A percentile compares a stretch with the other conserved stretches of the same genome.
Conservation (phyloP, 139 green algal genomes). For the Tetraselmis chui region DNA sequence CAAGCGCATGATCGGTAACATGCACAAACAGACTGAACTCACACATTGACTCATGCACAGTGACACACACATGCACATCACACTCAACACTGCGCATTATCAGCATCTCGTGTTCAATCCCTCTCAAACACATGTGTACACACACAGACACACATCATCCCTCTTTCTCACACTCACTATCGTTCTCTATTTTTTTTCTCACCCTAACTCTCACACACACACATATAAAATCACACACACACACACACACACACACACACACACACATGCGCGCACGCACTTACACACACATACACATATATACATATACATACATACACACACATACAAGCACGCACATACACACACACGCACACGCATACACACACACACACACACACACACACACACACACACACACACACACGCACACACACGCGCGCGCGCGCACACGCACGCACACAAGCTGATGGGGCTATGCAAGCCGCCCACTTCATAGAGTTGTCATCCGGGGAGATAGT, state of each 20-base stretch:
- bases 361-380: slow-evolving; percentile 13
- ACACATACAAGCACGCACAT: slow-evolving; percentile 8
- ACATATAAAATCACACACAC: slow-evolving; percentile 8
- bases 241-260: slow-evolving; percentile 13
- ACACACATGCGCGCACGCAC: slow-evolving; percentile 7
- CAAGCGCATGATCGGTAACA: neutral
- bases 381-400: slow-evolving; percentile 13
- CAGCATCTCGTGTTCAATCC: neutral
- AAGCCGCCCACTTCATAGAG: no score
- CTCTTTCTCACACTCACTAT: slow-evolving; percentile 3
- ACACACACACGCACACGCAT: slow-evolving; percentile 10
- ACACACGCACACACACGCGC: slow-evolving; percentile 9
- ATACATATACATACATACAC: slow-evolving; percentile 9
- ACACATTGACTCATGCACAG: slow-evolving; percentile 5
- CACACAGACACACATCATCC: slow-evolving; percentile 6
- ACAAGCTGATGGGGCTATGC: slow-evolving; percentile 3
- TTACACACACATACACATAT: slow-evolving; percentile 8
- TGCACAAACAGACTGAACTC: slow-evolving; percentile 6
- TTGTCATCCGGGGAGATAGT: no score
- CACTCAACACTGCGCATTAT: neutral
- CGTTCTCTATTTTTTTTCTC: neutral
- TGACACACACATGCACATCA: slow-evolving; percentile 9
- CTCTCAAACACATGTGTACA: slow-evolving; percentile 4
- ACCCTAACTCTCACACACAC: slow-evolving; percentile 7
- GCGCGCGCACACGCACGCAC: slow-evolving; percentile 5